Evolutionary conservation across 768 basidiomycete species (phyloP).

Genomic region (Mycena galericulata): DNA sequence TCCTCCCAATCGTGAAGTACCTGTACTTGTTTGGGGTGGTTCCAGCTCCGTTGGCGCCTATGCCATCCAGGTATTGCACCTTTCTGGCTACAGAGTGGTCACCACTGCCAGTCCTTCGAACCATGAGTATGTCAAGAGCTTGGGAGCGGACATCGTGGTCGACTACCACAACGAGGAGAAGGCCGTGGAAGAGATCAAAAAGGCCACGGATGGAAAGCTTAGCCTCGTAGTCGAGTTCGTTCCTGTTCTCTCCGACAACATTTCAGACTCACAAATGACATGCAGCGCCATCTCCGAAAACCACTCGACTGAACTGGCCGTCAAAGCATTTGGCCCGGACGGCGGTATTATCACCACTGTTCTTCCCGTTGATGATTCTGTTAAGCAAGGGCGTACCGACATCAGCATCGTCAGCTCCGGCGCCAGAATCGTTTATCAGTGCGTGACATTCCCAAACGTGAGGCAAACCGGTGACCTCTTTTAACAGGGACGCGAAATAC

Average conservation of each 20-base stretch:
- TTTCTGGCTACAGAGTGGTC: slow-evolving; percentile 22
- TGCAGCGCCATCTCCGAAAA: slow-evolving; percentile 22
- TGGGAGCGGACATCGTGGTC: slow-evolving; percentile 23
- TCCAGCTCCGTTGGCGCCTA: slow-evolving; percentile 21
- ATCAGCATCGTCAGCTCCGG: slow-evolving; percentile 24
- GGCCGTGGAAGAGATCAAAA: slow-evolving; percentile 24
- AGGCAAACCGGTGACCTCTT: slow-evolving; percentile 22
- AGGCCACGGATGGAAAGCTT: slow-evolving; percentile 26
- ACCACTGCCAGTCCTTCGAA: slow-evolving; percentile 26
- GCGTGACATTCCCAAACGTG: slow-evolving; percentile 16
- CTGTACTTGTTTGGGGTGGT: slow-evolving; percentile 26
- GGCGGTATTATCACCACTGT: slow-evolving; percentile 25
- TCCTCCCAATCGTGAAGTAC: slow-evolving; percentile 23
- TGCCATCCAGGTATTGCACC: slow-evolving; percentile 22
- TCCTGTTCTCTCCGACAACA: slow-evolving; percentile 19
- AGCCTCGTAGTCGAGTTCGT: slow-evolving; percentile 24
- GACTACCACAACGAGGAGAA: slow-evolving; percentile 24
- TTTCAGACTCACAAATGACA: slow-evolving; percentile 16
- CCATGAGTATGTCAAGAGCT: slow-evolving; percentile 22
- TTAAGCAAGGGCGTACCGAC: slow-evolving; percentile 24
- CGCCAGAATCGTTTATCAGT: slow-evolving; percentile 26
- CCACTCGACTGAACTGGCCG: slow-evolving; percentile 24
- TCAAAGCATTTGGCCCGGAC: slow-evolving; percentile 25
- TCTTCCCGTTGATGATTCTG: slow-evolving; percentile 21
- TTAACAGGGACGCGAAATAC: slow-evolving; percentile 21